phyloP scores from a whole-genome alignment of 2,329 filamentous ascomycete genomes.

The Aspergillus alliaceus region DNA sequence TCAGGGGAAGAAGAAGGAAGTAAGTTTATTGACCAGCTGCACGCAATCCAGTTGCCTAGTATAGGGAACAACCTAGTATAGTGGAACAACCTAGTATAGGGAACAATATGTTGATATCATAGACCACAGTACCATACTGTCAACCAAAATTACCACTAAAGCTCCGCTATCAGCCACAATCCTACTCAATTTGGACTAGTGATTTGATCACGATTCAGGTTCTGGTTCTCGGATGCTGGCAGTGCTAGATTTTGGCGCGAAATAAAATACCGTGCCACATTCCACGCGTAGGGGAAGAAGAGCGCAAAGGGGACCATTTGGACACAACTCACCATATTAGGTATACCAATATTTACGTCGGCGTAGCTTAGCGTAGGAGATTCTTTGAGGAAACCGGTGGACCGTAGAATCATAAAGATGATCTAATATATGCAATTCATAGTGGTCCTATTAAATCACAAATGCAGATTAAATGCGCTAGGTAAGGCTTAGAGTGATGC shows the following conservation, averaged over 20 bases:
- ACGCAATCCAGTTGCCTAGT: neutral
- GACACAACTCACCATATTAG: slow-evolving; percentile 31
- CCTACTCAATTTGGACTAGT: no score
- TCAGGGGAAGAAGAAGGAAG: neutral
- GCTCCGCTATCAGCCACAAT: no score
- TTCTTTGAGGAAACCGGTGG: slow-evolving; percentile 19
- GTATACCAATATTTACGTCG: slow-evolving; percentile 31
- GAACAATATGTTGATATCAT: neutral
- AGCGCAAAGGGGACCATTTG: slow-evolving; percentile 33
- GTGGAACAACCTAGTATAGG: no score
- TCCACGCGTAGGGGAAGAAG: slow-evolving; percentile 33
- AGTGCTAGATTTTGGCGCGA: neutral
- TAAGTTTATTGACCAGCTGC: neutral
- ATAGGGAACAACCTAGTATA: neutral
- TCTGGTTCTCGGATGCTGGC: no score
- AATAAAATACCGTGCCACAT: slow-evolving; percentile 21
- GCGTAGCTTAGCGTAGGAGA: slow-evolving; percentile 27
- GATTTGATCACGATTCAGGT: no score
- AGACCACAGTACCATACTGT: neutral
- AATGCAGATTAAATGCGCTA: neutral
- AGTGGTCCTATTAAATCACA: slow-evolving; percentile 7
- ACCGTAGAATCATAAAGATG: slow-evolving; percentile 28
- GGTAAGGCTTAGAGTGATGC: no score
- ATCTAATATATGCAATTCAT: slow-evolving; percentile 17
- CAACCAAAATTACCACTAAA: no score